Percentiles rank a stretch among this genome's conserved stretches.
Conservation (phyloP, 768 basidiomycete genomes). For the Mycena maculata region DNA sequence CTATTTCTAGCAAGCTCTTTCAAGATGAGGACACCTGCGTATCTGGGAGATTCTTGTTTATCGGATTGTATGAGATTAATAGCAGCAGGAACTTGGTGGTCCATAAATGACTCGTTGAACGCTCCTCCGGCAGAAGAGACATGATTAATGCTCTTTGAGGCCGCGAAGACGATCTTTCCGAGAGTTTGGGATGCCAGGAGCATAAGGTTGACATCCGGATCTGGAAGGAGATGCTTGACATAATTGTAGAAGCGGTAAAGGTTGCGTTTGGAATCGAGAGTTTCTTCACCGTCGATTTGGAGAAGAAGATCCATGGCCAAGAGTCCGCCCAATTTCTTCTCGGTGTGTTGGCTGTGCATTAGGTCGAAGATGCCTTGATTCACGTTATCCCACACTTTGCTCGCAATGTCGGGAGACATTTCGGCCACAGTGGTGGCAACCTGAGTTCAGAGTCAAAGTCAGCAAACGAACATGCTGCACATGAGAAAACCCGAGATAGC, state of each 20-base stretch:
- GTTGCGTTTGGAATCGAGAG: constrained; percentile 81
- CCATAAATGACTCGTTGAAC: constrained; percentile 91
- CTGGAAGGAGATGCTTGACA: constrained; percentile 91
- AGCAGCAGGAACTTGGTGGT: constrained; percentile 87
- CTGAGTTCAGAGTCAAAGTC: constrained; percentile 56
- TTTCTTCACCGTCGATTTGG: constrained; percentile 81
- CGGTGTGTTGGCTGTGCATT: constrained; percentile 81
- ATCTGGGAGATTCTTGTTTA: constrained; percentile 85
- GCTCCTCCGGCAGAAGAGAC: constrained; percentile 84
- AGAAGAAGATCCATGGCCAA: constrained; percentile 89
- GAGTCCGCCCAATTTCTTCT: constrained; percentile 88
- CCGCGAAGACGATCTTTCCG: constrained; percentile 67
- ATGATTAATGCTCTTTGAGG: constrained; percentile 34
- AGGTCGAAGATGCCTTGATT: constrained; percentile 84
- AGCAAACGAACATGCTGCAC: constrained; percentile 5
- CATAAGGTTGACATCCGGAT: constrained; percentile 94
- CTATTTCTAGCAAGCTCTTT: constrained; percentile 94
- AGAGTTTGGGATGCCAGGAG: constrained; percentile 92
- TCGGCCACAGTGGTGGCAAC: constrained; percentile 80
- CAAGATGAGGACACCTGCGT: constrained; percentile 93
- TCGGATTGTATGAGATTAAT: constrained; percentile 84
- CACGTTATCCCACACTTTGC: constrained; percentile 88
- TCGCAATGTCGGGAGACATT: constrained; percentile 83
- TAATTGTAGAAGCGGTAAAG: constrained; percentile 93
- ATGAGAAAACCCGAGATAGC: not conserved